Evolutionary conservation across 805 yeast genomes (phyloP), one percentile per base, ranked within the genome.

Genomic region (Schwanniomyces polymorphus): DNA sequence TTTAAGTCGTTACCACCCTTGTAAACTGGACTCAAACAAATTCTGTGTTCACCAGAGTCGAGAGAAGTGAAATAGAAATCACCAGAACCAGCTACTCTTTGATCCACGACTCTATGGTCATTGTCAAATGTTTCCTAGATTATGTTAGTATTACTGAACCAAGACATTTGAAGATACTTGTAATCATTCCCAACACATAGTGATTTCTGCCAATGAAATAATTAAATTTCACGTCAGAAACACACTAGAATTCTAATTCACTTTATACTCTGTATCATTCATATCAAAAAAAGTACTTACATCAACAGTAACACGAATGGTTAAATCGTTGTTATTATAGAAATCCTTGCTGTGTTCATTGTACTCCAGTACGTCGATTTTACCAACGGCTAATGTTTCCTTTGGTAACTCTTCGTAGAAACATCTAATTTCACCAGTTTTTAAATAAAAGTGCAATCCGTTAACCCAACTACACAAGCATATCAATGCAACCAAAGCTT

Each of bases 31-130:
- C 68, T 70, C 56, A 91, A 71, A 69, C 97, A 91, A 57, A 91
- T 77, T 58, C 78, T 77, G 74, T 91, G 97, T 63, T 88, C 95
- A 33, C 97, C 97, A 9, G 85, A 73, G 45, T 87, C 96, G 40
- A 82, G 70, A 1, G 97, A 87, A 10, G 91, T 85, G 73, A 88
- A 91, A 27, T 91, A 78, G 65, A 89, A 87, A 51, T 84, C 85
- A 12, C 90, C 88, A 34, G 64, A 67, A 10, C 88, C 70, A 2
- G 76, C 54, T 25, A 84, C 81, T 58, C 75, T 81, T 64, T 89
- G 96, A 49, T 75, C 65, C 31, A 84, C 84, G 23, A 90, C 96
- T 48, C 84, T 75, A 65, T 91, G 92, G 65, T 87, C 80, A 61
- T 84, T 82, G 68, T 90, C 96, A 59, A 91, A 91, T 3, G 87